Conservation (phyloP, 2,329 filamentous ascomycete genomes). For the Colletotrichum higginsianum region DNA sequence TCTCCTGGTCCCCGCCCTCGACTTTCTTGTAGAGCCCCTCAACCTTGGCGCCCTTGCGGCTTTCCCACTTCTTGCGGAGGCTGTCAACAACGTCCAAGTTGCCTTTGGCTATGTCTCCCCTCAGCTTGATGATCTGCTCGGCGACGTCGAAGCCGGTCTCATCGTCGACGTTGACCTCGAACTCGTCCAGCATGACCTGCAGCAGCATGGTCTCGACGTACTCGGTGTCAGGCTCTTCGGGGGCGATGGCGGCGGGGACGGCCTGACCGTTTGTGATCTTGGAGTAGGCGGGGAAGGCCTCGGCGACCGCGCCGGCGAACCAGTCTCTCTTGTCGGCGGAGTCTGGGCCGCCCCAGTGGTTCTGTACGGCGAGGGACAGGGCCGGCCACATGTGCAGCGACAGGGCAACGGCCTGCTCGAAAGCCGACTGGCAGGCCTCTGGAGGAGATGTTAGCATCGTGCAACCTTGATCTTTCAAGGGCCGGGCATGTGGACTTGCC, state of each 20-base stretch:
- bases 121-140: constrained; percentile 77
- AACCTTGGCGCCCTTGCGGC: constrained; percentile 72
- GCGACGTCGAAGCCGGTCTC: constrained; percentile 85
- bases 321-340: constrained; percentile 93
- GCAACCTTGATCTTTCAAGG: no score
- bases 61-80: constrained; percentile 75
- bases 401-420: constrained; percentile 91
- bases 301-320: constrained; percentile 90
- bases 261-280: constrained; percentile 51
- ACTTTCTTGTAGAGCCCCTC: constrained; percentile 69
- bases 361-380: constrained; percentile 88
- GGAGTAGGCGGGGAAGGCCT: constrained; percentile 81
- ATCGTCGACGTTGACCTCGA: constrained; percentile 93
- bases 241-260: constrained; percentile 44
- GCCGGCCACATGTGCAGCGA: constrained; percentile 90
- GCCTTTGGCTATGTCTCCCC: constrained; percentile 75
- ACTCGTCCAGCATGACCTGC: constrained; percentile 96
- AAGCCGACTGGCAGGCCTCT: constrained; percentile 65
- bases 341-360: constrained; percentile 89
- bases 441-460: background rate
- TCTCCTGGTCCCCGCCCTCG: constrained; percentile 70
- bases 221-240: constrained; percentile 75
- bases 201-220: constrained; percentile 89
- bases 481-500: constrained; percentile 10
- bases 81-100: constrained; percentile 75